Evolutionary conservation across 257 asterid species (phyloP).

Genomic region (Nicotiana knightiana): DNA sequence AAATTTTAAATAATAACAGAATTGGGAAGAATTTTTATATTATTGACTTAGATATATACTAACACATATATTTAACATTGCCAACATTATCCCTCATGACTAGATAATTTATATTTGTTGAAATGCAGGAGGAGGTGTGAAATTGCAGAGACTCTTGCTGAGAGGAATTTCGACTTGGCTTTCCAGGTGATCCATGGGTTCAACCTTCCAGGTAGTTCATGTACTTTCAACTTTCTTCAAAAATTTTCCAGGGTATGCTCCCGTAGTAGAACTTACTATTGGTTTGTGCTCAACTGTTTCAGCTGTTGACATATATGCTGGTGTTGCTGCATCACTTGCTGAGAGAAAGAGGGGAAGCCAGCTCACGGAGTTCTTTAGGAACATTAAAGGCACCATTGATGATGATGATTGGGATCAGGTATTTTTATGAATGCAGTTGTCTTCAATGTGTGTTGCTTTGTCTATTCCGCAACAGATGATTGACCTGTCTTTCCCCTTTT

Average conservation of each 20-base stretch:
- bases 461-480: neutral
- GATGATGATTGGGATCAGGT: constrained; percentile 99
- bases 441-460: neutral
- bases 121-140: constrained; percentile 84
- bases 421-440: constrained; percentile 1
- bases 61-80: neutral
- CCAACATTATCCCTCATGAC: neutral
- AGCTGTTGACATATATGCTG: constrained; percentile 98
- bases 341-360: constrained; percentile 97
- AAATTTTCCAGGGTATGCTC: neutral
- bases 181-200: constrained; percentile 82
- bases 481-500: neutral
- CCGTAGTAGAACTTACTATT: neutral
- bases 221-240: neutral
- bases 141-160: constrained; percentile 93
- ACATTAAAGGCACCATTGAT: constrained; percentile 92
- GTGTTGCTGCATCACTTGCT: constrained; percentile 94
- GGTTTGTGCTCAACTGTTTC: constrained; percentile 14
- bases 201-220: constrained; percentile 74
- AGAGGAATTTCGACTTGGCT: constrained; percentile 85
- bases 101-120: neutral
- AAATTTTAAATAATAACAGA: neutral
- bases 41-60: neutral
- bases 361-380: constrained; percentile 83
- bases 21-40: neutral